Evolutionary conservation across 495 filamentous ascomycete species (phyloP).

Genomic region (Penicillium alfredii): DNA sequence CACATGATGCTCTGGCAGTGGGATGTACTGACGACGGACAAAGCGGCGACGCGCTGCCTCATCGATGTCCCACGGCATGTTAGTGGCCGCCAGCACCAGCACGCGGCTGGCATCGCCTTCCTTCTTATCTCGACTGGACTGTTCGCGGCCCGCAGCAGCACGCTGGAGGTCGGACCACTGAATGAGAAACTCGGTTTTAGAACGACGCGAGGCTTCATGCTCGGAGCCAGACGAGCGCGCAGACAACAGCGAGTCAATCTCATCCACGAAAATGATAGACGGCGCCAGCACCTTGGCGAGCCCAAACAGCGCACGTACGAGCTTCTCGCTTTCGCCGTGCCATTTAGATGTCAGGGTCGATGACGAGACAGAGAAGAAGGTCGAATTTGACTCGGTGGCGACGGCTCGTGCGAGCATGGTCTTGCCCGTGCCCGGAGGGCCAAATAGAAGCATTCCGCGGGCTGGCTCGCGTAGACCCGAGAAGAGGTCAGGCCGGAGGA

Average conservation of each 20-base stretch:
- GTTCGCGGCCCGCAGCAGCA: slow-evolving; percentile 82
- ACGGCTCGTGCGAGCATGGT: slow-evolving; percentile 97
- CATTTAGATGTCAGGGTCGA: slow-evolving; percentile 94
- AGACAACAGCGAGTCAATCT: slow-evolving; percentile 93
- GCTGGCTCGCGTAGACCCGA: slow-evolving; percentile 92
- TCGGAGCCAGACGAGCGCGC: slow-evolving; percentile 77
- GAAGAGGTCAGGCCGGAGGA: slow-evolving; percentile 92
- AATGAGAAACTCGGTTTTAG: slow-evolving; percentile 97
- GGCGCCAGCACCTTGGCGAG: slow-evolving; percentile 87
- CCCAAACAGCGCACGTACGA: slow-evolving; percentile 87
- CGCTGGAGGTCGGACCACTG: slow-evolving; percentile 93
- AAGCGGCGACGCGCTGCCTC: slow-evolving; percentile 90
- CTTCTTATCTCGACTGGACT: slow-evolving; percentile 57
- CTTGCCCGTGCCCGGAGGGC: slow-evolving; percentile 93
- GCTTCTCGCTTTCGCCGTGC: slow-evolving; percentile 93
- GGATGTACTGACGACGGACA: slow-evolving; percentile 93
- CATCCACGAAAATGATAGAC: slow-evolving; percentile 97
- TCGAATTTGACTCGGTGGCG: slow-evolving; percentile 89
- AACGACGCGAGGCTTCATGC: slow-evolving; percentile 86
- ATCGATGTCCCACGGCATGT: slow-evolving; percentile 96
- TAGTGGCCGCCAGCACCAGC: slow-evolving; percentile 91
- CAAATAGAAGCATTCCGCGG: slow-evolving; percentile 92
- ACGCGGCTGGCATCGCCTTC: slow-evolving; percentile 86
- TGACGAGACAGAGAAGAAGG: slow-evolving; percentile 95
- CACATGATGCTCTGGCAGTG: slow-evolving; percentile 78